Conservation (phyloP, 495 filamentous ascomycete genomes). For the Tricharina praecox region DNA sequence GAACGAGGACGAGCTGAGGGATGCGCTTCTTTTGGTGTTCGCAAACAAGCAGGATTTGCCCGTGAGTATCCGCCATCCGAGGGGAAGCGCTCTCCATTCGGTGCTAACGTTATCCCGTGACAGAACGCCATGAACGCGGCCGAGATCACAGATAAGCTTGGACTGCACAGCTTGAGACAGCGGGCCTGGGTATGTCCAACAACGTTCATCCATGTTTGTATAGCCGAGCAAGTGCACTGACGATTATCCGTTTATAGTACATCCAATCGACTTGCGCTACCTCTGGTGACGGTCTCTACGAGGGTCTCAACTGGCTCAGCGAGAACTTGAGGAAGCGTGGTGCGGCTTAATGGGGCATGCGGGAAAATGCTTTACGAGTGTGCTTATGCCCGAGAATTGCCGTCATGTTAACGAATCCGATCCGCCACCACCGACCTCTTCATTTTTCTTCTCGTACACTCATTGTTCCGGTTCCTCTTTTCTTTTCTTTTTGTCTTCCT, state of each 20-base stretch:
- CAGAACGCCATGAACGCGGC: constrained; percentile 99
- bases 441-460: not conserved
- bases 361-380: not conserved
- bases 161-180: constrained; percentile 92
- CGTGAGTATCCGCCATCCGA: constrained; percentile 47
- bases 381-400: constrained; percentile 4
- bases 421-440: not conserved
- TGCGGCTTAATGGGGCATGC: constrained; percentile 2
- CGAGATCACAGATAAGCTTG: constrained; percentile 99
- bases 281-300: constrained; percentile 97
- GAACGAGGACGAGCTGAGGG: constrained; percentile 98
- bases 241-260: too few relatives aligned
- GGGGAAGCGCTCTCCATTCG: constrained; percentile 7
- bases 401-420: constrained; percentile 8
- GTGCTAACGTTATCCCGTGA: not conserved
- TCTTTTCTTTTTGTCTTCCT: not conserved
- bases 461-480: constrained; percentile 1
- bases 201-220: not conserved
- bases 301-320: constrained; percentile 98
- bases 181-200: constrained; percentile 78
- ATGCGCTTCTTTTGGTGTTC: constrained; percentile 93
- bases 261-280: constrained; percentile 99
- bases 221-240: constrained; percentile 13
- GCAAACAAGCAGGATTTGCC: constrained; percentile 99
- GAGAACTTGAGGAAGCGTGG: constrained; percentile 53